Evolutionary conservation across 441 rosid species (phyloP).

Genomic region (Pelargonium citronellum): DNA sequence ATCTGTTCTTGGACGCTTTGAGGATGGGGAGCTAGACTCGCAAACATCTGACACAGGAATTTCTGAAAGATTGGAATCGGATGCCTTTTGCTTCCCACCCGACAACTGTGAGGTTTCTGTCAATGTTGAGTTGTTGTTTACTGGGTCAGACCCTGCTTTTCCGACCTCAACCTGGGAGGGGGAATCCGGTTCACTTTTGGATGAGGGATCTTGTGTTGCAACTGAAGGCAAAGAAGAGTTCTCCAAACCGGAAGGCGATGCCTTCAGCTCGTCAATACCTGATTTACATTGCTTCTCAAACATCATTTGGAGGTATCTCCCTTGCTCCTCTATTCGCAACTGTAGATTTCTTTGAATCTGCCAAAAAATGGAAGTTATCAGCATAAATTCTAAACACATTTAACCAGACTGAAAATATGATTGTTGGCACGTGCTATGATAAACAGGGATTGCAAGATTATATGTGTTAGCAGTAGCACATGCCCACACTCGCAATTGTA

Average conservation of each 20-base stretch:
- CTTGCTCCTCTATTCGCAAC: constrained; percentile 90
- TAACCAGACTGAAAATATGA: background rate
- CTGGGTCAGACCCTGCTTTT: constrained; percentile 16
- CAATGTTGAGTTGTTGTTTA: constrained; percentile 15
- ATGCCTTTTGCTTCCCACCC: constrained; percentile 26
- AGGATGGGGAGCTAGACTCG: constrained; percentile 28
- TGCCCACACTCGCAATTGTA: background rate
- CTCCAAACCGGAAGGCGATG: constrained; percentile 43
- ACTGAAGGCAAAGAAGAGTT: constrained; percentile 30
- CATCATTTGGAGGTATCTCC: constrained; percentile 88
- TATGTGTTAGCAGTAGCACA: background rate
- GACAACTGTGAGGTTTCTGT: constrained; percentile 27
- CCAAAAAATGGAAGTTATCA: constrained; percentile 13
- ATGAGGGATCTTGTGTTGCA: constrained; percentile 26
- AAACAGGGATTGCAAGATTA: background rate
- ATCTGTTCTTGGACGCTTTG: constrained; percentile 46
- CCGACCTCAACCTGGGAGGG: constrained; percentile 30
- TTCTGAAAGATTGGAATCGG: constrained; percentile 24
- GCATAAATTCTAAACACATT: background rate
- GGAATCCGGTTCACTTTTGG: constrained; percentile 28
- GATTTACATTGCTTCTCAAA: constrained; percentile 80
- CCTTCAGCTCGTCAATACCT: constrained; percentile 44
- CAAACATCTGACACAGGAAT: constrained; percentile 24
- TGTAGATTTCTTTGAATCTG: constrained; percentile 94
- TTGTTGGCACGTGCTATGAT: background rate